Percentiles rank a stretch among this genome's conserved stretches.
Evolutionary conservation across 768 basidiomycete genomes (phyloP).

Genomic region (Pisolithus orientalis): DNA sequence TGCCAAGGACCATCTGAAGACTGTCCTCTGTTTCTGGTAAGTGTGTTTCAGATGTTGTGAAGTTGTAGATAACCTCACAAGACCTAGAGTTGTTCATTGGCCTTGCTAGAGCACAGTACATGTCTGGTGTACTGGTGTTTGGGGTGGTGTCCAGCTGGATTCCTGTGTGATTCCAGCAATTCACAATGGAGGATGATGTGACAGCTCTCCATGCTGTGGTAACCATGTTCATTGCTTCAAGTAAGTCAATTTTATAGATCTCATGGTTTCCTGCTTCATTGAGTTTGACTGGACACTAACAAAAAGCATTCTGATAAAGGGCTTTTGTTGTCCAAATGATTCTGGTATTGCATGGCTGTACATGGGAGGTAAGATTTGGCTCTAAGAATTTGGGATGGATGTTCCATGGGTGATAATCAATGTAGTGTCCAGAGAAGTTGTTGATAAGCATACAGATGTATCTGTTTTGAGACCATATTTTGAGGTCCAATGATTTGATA

Average conservation of each 20-base stretch:
- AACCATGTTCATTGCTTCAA: slow-evolving; percentile 27
- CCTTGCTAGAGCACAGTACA: too few relatives aligned
- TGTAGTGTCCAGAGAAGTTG: slow-evolving; percentile 5
- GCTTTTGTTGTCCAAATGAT: slow-evolving; percentile 23
- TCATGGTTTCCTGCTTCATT: slow-evolving; percentile 26
- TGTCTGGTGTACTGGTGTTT: too few relatives aligned
- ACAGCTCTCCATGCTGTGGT: slow-evolving; percentile 27
- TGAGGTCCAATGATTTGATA: slow-evolving; percentile 18
- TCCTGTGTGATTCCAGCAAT: slow-evolving; percentile 6
- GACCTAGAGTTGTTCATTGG: too few relatives aligned
- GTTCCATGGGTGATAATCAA: slow-evolving; percentile 3
- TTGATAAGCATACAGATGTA: slow-evolving; percentile 7
- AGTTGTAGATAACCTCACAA: too few relatives aligned
- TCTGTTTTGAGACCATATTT: slow-evolving; percentile 1
- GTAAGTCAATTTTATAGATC: slow-evolving; percentile 32
- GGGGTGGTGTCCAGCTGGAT: not conserved
- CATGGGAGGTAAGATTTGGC: not conserved
- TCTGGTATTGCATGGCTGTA: not conserved
- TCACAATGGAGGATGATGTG: slow-evolving; percentile 12
- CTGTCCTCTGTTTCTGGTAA: too few relatives aligned
- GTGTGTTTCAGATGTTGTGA: too few relatives aligned
- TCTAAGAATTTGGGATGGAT: not conserved
- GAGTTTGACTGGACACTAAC: slow-evolving; percentile 17
- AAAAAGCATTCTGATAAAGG: not conserved
- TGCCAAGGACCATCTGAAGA: too few relatives aligned